Evolutionary conservation across 2,329 filamentous ascomycete species (phyloP).

Genomic region (Neofusicoccum cordaticola): DNA sequence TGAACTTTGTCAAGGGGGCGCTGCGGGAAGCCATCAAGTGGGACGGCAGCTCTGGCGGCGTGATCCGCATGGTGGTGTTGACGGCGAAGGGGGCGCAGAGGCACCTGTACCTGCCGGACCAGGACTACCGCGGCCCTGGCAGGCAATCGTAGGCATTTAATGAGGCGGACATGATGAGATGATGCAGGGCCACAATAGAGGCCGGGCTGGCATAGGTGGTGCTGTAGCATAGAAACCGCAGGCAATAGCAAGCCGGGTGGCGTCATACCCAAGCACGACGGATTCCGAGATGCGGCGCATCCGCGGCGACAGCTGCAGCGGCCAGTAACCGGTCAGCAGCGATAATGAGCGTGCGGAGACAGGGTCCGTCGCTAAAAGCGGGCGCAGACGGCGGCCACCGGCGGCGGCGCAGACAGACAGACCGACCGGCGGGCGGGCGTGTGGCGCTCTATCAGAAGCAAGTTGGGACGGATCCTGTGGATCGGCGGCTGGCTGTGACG

Average conservation of each 20-base stretch:
- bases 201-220: slow-evolving; percentile 1
- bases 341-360: background rate
- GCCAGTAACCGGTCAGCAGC: slow-evolving; percentile 6
- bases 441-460: background rate
- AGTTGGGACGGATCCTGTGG: background rate
- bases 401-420: too few relatives aligned
- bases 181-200: slow-evolving; percentile 1
- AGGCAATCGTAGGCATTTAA: slow-evolving; percentile 36
- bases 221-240: slow-evolving; percentile 13
- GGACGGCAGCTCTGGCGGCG: slow-evolving; percentile 97
- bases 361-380: background rate
- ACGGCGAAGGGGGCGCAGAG: slow-evolving; percentile 85
- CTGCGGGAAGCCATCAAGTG: slow-evolving; percentile 96
- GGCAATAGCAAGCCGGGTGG: slow-evolving; percentile 14
- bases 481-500: slow-evolving; percentile 12
- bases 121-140: slow-evolving; percentile 73
- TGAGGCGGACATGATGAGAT: background rate
- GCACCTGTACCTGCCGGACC: slow-evolving; percentile 91
- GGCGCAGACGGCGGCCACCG: background rate
- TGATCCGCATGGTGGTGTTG: slow-evolving; percentile 96
- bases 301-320: slow-evolving; percentile 16
- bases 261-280: slow-evolving; percentile 2
- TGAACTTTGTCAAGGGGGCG: slow-evolving; percentile 88
- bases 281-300: background rate
- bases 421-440: background rate